These are phyloP conservation scores for Macroventuria anomochaeta DNA, from an alignment of 2,329 filamentous ascomycete species.

Conservation along the genomic window DNA sequence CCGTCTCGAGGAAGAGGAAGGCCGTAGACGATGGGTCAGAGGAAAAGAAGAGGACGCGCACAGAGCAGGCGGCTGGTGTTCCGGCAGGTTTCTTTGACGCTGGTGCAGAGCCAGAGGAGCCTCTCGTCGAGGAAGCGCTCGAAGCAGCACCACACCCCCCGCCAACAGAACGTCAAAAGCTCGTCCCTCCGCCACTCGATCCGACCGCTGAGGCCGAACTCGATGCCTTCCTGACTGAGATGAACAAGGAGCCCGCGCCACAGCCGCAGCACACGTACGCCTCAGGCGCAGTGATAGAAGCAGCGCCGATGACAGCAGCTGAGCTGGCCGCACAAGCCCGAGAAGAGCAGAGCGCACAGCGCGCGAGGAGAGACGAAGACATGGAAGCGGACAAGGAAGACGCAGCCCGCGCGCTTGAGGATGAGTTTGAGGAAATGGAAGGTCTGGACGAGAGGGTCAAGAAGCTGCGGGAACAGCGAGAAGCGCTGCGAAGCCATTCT, in stretches of 20 bases:
- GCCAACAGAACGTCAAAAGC: conserved; percentile 14
- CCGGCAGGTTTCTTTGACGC: conserved; percentile 48
- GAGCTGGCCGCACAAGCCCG: conserved; percentile 55
- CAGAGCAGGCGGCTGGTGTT: conserved; percentile 40
- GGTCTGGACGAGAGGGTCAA: conserved; percentile 54
- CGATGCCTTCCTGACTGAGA: conserved; percentile 60
- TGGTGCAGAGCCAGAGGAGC: conserved; percentile 23
- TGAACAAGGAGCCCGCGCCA: conserved; percentile 79
- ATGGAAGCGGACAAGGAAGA: conserved; percentile 58
- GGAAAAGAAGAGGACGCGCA: conserved; percentile 43
- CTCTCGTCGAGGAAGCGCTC: conserved; percentile 2
- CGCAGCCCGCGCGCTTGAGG: conserved; percentile 52
- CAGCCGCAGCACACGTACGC: conserved; percentile 73
- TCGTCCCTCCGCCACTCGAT: conserved; percentile 21
- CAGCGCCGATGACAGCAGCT: conserved; percentile 55
- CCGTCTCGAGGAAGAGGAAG: conserved; percentile 46
- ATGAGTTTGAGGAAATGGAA: conserved; percentile 60
- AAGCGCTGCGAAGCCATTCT: conserved; percentile 47
- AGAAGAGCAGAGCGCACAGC: conserved; percentile 53
- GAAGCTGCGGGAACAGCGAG: conserved; percentile 54
- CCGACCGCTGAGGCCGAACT: conserved; percentile 51
- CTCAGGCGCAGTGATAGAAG: conserved; percentile 52
- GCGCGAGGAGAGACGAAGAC: conserved; percentile 52
- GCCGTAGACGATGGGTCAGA: conserved; percentile 39
- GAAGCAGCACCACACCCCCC: conserved; percentile 8